Evolutionary conservation across 164 flowering plant genomes (phyloP).

Genomic region (Berberis thunbergii): DNA sequence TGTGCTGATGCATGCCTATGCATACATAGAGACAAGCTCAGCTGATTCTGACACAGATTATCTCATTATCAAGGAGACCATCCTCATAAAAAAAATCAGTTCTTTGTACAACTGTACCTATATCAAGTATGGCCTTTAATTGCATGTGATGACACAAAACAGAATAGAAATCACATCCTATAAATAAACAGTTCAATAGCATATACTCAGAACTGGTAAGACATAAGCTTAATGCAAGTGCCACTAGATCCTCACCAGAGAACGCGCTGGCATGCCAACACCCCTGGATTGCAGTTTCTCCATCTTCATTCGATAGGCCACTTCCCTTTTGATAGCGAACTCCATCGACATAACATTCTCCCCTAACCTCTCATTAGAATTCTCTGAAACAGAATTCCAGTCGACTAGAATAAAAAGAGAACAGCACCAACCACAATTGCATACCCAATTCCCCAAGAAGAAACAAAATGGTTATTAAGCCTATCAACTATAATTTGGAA

Average conservation of each 20-base stretch:
- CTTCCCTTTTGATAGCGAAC: background rate
- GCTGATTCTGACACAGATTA: too few relatives aligned
- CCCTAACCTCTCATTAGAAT: background rate
- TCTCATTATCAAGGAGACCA: too few relatives aligned
- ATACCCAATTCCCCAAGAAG: background rate
- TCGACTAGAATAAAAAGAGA: background rate
- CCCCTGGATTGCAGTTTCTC: background rate
- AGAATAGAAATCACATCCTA: background rate
- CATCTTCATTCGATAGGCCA: background rate
- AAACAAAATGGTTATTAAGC: background rate
- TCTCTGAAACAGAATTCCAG: background rate
- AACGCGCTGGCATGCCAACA: background rate
- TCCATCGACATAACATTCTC: conserved; percentile 1
- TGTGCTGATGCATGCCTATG: too few relatives aligned
- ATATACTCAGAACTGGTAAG: background rate
- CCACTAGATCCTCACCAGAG: background rate
- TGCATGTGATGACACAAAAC: too few relatives aligned
- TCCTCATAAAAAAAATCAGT: too few relatives aligned
- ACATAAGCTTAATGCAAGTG: too few relatives aligned
- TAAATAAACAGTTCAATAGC: background rate
- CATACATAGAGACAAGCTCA: too few relatives aligned
- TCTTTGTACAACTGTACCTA: too few relatives aligned
- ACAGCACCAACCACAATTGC: background rate
- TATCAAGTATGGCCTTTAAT: too few relatives aligned
- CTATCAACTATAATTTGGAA: too few relatives aligned